A percentile compares a stretch with the other conserved stretches of the same genome.
These are phyloP conservation scores for Beauveria asiatica DNA, from an alignment of 2,329 filamentous ascomycete species.

Conservation along the genomic window DNA sequence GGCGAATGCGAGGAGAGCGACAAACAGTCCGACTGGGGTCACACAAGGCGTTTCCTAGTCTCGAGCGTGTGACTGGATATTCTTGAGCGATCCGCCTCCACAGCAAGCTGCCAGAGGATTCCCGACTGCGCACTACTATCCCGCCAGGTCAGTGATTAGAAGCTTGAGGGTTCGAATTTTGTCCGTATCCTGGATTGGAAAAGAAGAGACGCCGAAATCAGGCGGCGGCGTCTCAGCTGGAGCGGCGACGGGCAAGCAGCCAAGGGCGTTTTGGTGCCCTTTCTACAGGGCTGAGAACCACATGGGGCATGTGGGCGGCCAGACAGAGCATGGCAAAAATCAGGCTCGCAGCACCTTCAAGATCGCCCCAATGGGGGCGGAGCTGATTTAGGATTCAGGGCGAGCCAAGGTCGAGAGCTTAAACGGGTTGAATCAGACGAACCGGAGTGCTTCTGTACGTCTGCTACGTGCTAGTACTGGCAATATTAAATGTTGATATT, in stretches of 20 bases:
- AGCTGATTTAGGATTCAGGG: neutral
- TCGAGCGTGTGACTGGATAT: neutral
- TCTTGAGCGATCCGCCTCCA: neutral
- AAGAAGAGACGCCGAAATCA: neutral
- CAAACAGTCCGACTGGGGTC: neutral
- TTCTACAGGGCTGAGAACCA: constrained; percentile 10
- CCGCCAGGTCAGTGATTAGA: neutral
- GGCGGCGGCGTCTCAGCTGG: constrained; percentile 7
- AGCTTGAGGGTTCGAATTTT: neutral
- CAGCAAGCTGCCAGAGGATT: neutral
- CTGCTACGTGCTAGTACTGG: neutral
- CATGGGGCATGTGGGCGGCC: constrained; percentile 1
- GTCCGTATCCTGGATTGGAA: neutral
- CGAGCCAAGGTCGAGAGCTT: neutral
- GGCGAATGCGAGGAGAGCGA: neutral
- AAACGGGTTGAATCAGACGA: neutral
- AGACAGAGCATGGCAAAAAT: neutral
- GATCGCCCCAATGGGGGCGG: neutral
- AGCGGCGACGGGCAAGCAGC: neutral
- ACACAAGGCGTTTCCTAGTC: neutral
- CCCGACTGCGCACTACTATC: neutral
- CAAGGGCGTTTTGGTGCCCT: neutral
- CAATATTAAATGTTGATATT: neutral
- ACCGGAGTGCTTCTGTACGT: neutral
- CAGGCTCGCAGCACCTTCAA: constrained; percentile 2